A percentile compares a stretch with the other conserved stretches of the same genome.
phyloP scores from a whole-genome alignment of 768 basidiomycete genomes.

The Pulveroboletus sp. region DNA sequence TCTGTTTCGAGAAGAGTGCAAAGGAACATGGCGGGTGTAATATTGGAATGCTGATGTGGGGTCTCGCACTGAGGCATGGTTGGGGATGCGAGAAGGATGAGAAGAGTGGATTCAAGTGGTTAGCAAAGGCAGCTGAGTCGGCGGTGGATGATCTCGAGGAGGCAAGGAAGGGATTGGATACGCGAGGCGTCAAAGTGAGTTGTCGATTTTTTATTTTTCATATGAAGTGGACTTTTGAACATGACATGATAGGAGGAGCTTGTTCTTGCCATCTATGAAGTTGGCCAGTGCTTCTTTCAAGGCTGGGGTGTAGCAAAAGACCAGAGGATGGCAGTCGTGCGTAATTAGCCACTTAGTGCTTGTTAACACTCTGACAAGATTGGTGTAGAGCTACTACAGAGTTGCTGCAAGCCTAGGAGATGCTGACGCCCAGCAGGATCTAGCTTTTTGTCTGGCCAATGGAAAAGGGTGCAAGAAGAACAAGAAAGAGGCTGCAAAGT shows the following conservation, averaged over 20 bases:
- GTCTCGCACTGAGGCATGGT: conserved; percentile 76
- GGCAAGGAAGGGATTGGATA: conserved; percentile 50
- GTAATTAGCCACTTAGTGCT: conserved; percentile 24
- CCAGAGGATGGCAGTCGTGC: conserved; percentile 82
- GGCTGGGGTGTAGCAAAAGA: conserved; percentile 88
- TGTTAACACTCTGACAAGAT: neutral
- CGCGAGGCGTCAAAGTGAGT: conserved; percentile 49
- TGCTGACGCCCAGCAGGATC: conserved; percentile 79
- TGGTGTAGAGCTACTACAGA: conserved; percentile 67
- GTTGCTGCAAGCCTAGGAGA: conserved; percentile 85
- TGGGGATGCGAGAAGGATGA: conserved; percentile 86
- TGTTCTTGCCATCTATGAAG: conserved; percentile 86
- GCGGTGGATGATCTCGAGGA: conserved; percentile 74
- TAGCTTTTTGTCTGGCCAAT: conserved; percentile 81
- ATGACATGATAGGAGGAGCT: conserved; percentile 55
- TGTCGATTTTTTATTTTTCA: neutral
- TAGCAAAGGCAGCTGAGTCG: conserved; percentile 74
- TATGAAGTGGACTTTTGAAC: neutral
- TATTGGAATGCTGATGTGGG: conserved; percentile 93
- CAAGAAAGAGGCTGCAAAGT: conserved; percentile 78
- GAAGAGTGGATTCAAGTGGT: conserved; percentile 74
- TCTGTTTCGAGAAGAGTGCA: conserved; percentile 73
- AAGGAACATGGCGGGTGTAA: conserved; percentile 74
- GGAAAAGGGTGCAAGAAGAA: conserved; percentile 89
- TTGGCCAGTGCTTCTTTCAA: conserved; percentile 88